Evolutionary conservation across 1,284 basidiomycete species (phyloP), one percentile per base, ranked within the genome.

Genomic region (Malassezia restricta): DNA sequence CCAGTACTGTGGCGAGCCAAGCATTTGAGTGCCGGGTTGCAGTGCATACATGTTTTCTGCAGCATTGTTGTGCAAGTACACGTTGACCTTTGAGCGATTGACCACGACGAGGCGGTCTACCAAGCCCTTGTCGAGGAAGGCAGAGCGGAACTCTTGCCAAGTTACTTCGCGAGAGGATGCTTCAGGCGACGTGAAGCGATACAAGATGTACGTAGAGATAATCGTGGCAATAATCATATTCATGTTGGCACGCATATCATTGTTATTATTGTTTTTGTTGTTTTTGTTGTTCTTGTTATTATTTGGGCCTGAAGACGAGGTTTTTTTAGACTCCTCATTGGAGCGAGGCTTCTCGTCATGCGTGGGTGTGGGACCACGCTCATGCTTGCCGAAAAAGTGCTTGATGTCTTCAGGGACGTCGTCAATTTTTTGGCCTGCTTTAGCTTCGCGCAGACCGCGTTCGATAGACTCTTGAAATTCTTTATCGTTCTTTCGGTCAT

Each of bases 121-220:
- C 48, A 96, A 82, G 38, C 90, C 92, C 74, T 92, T 91, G 74
- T 94, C 87, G 46, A 96, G 83, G 76, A 95, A 87, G 17, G 86
- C 86, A 46, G 87, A 91, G 56, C 90, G 83, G 78, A 96, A 96
- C 74, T 95, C 91, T 76, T 95, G 91, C 90, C 91, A 96, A 60
- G 91, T 95, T 62, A 96, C 94, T 76, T 96, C 91, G 59, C 85
- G 82, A 5, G 85, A 81, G 15, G 60, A 58, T 6, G 63, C 51
- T 41, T 78, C 78, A 0, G 81, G 76, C 0, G 78, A 75, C 15
- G 77, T 79, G 33, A 82, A 77, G 51, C 79, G 80, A 37, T 82
- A 82, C 62, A 85, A 77, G 8, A 82, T 78, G 65, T 86, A 84
- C 58, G 86, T 81, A 35, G 83, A 79, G 47, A 82, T 78, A 42